phyloP scores from a whole-genome alignment of 306 rosid species.

The Trichosanthes cucumerina region DNA sequence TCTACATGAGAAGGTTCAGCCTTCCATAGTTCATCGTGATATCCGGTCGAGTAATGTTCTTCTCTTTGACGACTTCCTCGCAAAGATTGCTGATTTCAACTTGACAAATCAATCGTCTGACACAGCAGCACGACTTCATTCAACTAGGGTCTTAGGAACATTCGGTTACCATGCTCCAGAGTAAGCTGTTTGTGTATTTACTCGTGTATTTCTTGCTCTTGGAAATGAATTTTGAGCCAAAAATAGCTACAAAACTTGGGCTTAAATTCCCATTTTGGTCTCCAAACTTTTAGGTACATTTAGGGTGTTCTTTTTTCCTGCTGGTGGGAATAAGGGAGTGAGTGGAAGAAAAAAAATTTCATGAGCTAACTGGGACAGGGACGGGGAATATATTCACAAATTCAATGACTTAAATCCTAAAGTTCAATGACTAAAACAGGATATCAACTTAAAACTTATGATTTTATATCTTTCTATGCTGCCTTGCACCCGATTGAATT shows the following conservation, averaged over 20 bases:
- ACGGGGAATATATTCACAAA: no score
- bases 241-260: background rate
- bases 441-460: background rate
- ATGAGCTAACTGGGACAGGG: no score
- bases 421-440: background rate
- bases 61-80: constrained; percentile 49
- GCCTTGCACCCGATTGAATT: background rate
- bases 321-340: no score
- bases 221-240: background rate
- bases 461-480: background rate
- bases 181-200: constrained; percentile 30
- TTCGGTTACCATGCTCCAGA: constrained; percentile 99
- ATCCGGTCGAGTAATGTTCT: constrained; percentile 92
- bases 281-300: background rate
- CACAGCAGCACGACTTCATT: constrained; percentile 84
- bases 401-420: no score
- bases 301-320: no score
- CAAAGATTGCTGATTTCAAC: constrained; percentile 89
- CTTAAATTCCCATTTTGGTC: background rate
- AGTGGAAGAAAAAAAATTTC: no score
- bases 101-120: constrained; percentile 85
- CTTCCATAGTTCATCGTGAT: constrained; percentile 85
- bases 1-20: constrained; percentile 88
- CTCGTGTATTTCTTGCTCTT: constrained; percentile 1
- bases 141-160: constrained; percentile 96